Conservation (phyloP, 2,329 filamentous ascomycete genomes). For the Knufia petricola region DNA sequence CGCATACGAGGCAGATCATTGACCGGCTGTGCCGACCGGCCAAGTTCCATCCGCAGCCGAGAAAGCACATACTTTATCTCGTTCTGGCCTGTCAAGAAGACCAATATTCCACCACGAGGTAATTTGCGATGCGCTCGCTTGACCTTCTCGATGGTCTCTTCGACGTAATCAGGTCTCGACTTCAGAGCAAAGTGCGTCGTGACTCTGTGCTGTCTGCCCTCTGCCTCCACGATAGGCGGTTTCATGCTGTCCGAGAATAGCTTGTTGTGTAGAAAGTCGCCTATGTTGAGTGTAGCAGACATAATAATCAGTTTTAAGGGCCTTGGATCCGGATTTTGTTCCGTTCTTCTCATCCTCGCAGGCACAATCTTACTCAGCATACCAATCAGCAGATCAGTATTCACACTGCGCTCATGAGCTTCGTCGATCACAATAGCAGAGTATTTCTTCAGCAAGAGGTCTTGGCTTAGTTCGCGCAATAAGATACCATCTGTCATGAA, state of each 20-base stretch:
- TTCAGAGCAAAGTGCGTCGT: slow-evolving; percentile 78
- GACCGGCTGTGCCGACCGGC: not conserved
- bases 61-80: slow-evolving; percentile 83
- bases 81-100: slow-evolving; percentile 88
- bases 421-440: slow-evolving; percentile 98
- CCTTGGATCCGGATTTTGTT: slow-evolving; percentile 59
- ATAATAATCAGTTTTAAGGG: slow-evolving; percentile 94
- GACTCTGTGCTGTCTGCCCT: slow-evolving; percentile 85
- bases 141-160: slow-evolving; percentile 82
- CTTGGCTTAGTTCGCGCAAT: slow-evolving; percentile 79
- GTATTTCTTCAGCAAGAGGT: slow-evolving; percentile 81
- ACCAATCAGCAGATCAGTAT: slow-evolving; percentile 95
- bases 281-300: slow-evolving; percentile 87
- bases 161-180: slow-evolving; percentile 79
- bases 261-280: slow-evolving; percentile 79
- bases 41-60: slow-evolving; percentile 47
- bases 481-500: slow-evolving; percentile 99
- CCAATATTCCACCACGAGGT: slow-evolving; percentile 79
- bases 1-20: slow-evolving; percentile 53
- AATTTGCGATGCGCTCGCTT: slow-evolving; percentile 79
- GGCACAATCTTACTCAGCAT: slow-evolving; percentile 91
- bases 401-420: slow-evolving; percentile 92
- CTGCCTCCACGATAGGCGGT: slow-evolving; percentile 78
- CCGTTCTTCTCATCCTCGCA: slow-evolving; percentile 63
- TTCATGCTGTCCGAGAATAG: slow-evolving; percentile 59